Base-by-base conservation (phyloP, 768 basidiomycete species). In the Aureoboletus auriporus region DNA sequence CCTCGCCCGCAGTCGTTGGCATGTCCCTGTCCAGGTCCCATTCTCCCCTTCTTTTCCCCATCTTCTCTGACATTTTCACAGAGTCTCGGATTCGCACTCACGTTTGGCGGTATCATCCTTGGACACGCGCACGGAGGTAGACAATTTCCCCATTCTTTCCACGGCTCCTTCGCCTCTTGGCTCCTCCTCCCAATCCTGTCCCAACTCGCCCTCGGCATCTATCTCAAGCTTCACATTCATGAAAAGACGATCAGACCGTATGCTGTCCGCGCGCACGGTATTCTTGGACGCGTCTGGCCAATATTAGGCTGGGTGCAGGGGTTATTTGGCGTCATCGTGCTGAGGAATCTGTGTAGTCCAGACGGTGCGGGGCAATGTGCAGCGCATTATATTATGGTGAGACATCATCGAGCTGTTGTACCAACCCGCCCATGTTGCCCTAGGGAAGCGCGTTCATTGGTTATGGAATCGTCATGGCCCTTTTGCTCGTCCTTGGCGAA, bases 221-320 rank as follows among this genome's bases (percentile, higher is more conserved):
- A 95, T 68, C 83, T 97, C 57, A 96, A 95, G 68, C 71, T 94
- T 7, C 94, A 96, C 65, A 84, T 96, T 26, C 77, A 93, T 52
- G 90, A 95, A 67, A 74, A 75, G 50, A 79, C 83, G 2, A 52
- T 84, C 9, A 76, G 93, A 35, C 86, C 86, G 1, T 86, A 75
- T 60, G 82, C 83, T 0, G 87, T 91, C 5, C 65, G 70, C 4
- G 70, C 71, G 1, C 93, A 95, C 56, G 85, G 89, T 0, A 57
- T 89, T n/a, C 68, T 96, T 13, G 93, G 93, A 12, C 93, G 87
- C 63, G 52, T 72, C 9, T 96, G 88, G 63, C 93, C 93, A 0
- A 69, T 95, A 47, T 59, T 95, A 8, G 93, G 85, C 7, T 95
- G 93, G 93, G 74, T 74, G 1, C 93, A 96, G 65, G 89, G 91